phyloP scores from a whole-genome alignment of 2,329 filamentous ascomycete genomes.

The Purpureocillium takamizusanense region DNA sequence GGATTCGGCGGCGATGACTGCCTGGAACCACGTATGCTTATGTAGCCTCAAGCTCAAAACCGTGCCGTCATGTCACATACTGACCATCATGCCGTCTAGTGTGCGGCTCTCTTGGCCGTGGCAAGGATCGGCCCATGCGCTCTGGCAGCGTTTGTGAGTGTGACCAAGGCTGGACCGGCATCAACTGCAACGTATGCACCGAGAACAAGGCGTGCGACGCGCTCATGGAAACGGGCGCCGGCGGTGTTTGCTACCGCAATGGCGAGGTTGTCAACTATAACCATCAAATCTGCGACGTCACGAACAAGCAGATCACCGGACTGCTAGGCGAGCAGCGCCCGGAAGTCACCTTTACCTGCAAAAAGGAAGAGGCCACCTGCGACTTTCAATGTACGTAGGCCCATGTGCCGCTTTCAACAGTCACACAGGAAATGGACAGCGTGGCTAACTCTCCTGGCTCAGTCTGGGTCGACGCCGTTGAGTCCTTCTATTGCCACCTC shows the following conservation, averaged over 20 bases:
- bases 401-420: too few relatives aligned
- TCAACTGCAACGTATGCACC: conserved; percentile 96
- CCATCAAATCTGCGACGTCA: conserved; percentile 96
- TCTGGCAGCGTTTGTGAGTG: conserved; percentile 68
- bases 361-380: conserved; percentile 64
- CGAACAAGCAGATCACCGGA: conserved; percentile 86
- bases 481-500: conserved; percentile 94
- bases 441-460: not conserved
- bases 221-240: conserved; percentile 73
- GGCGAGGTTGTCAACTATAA: conserved; percentile 89
- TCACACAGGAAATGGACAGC: too few relatives aligned
- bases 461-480: conserved; percentile 91
- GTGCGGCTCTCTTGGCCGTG: conserved; percentile 80
- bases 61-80: not conserved
- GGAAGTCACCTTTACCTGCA: conserved; percentile 90
- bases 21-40: conserved; percentile 59
- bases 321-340: conserved; percentile 78
- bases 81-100: conserved; percentile 27
- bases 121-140: conserved; percentile 68
- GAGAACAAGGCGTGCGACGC: conserved; percentile 76
- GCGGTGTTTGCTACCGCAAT: conserved; percentile 84
- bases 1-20: conserved; percentile 95
- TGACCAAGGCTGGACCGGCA: conserved; percentile 87
- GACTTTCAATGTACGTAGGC: conserved; percentile 78
- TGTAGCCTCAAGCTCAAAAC: not conserved